Percentiles rank a stretch among this genome's conserved stretches.
Evolutionary conservation across 176 grass and related monocot genomes (phyloP).

Genomic region (Microstegium vimineum): DNA sequence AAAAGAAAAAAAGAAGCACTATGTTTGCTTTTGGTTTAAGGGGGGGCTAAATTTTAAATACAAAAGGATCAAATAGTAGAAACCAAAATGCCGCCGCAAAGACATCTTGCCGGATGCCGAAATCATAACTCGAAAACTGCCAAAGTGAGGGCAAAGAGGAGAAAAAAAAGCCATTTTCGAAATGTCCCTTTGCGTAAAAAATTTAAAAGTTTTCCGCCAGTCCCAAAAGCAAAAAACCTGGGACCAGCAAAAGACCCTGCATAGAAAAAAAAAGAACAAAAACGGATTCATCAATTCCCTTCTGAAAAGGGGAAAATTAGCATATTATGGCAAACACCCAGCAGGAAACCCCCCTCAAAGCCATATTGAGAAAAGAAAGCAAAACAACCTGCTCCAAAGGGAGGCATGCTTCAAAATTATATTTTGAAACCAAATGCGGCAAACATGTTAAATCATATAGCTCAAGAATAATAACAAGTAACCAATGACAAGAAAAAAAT

Average conservation of each 20-base stretch:
- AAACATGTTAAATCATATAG: not conserved
- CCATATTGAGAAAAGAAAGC: not conserved
- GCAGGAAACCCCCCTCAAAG: not conserved
- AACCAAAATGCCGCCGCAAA: conserved; percentile 50
- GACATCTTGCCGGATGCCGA: conserved; percentile 66
- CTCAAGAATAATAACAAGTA: not conserved
- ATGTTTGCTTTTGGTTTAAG: not conserved
- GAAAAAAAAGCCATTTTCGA: conserved; percentile 49
- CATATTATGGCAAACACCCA: conserved; percentile 3
- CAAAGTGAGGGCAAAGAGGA: conserved; percentile 52
- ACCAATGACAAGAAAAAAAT: not conserved
- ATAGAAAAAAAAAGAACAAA: conserved; percentile 1
- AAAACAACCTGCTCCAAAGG: not conserved
- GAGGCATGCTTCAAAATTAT: not conserved
- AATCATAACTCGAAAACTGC: conserved; percentile 58
- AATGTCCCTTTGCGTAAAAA: conserved; percentile 51
- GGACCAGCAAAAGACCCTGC: conserved; percentile 54
- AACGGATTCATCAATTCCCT: not conserved
- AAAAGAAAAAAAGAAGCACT: conserved; percentile 9
- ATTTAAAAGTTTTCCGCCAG: conserved; percentile 53
- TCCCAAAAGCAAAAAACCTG: conserved; percentile 58
- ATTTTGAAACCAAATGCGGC: not conserved
- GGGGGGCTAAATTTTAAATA: not conserved
- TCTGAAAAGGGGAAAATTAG: not conserved
- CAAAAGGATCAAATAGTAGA: not conserved